Evolutionary conservation across 2,329 filamentous ascomycete species (phyloP).

Genomic region (Pyrenophora tritici-repentis): DNA sequence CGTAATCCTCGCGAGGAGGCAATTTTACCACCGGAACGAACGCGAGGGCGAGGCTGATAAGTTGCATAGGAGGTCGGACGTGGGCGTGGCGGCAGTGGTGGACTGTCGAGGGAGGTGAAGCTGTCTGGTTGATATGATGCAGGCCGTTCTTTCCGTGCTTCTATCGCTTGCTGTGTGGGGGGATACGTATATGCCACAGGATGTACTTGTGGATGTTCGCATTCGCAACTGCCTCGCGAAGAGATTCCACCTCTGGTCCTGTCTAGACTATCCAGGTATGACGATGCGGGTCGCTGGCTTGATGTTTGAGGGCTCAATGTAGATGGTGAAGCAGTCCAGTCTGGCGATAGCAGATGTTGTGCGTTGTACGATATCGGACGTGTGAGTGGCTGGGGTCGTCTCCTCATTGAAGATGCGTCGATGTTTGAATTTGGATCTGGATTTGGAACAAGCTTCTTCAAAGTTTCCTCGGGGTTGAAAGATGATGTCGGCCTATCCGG

Average conservation of each 20-base stretch:
- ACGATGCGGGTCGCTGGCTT: conserved; percentile 20
- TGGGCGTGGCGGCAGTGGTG: conserved; percentile 20
- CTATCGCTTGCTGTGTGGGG: conserved; percentile 7
- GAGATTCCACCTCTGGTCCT: conserved; percentile 22
- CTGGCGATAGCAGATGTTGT: conserved; percentile 27
- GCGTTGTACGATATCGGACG: conserved; percentile 27
- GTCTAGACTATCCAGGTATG: conserved; percentile 18
- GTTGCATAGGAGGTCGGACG: conserved; percentile 35
- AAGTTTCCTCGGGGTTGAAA: conserved; percentile 20
- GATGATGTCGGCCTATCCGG: conserved; percentile 24
- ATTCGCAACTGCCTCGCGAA: conserved; percentile 21
- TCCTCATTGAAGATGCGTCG: conserved; percentile 23
- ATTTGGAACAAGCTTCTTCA: conserved; percentile 18
- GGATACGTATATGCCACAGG: conserved; percentile 22
- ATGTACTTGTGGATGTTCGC: conserved; percentile 19
- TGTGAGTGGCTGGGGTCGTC: conserved; percentile 20
- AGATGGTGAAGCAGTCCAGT: conserved; percentile 29
- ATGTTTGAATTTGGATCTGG: conserved; percentile 14
- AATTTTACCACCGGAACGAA: conserved; percentile 35
- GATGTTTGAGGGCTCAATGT: conserved; percentile 23
- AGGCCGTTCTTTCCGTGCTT: conserved; percentile 14
- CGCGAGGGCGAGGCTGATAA: conserved; percentile 29
- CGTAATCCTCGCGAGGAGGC: conserved; percentile 36
- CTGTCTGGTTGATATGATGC: conserved; percentile 22
- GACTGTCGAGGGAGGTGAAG: conserved; percentile 23